phyloP scores from a whole-genome alignment of 1,284 basidiomycete genomes.

The Rhodotorula sp. region DNA sequence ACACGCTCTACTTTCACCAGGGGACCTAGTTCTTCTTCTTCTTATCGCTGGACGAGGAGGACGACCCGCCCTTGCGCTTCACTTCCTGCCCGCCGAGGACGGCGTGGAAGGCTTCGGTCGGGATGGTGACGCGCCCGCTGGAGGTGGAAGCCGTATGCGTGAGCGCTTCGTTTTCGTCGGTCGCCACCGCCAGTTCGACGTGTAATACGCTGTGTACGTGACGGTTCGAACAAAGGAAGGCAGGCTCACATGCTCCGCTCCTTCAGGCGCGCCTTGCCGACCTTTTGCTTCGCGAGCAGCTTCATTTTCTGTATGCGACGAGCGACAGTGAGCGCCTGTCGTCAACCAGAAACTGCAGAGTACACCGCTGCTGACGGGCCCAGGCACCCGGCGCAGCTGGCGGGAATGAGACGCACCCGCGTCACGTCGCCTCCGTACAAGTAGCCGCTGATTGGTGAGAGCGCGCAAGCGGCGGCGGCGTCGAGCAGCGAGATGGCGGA shows the following conservation, averaged over 20 bases:
- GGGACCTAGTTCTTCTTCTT: slow-evolving; percentile 20
- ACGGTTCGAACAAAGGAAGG: too few species aligned
- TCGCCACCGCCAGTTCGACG: background rate
- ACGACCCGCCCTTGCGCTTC: slow-evolving; percentile 29
- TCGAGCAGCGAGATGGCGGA: too few species aligned
- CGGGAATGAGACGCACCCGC: slow-evolving; percentile 6
- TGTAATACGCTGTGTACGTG: too few species aligned
- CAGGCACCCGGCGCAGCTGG: background rate
- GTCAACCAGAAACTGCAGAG: too few species aligned
- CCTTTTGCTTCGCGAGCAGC: slow-evolving; percentile 88
- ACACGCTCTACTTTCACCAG: background rate
- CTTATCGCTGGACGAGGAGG: slow-evolving; percentile 1
- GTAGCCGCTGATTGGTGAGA: too few species aligned
- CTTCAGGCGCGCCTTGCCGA: slow-evolving; percentile 83
- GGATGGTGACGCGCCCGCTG: slow-evolving; percentile 36
- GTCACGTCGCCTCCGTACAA: slow-evolving; percentile 41
- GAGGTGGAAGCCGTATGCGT: background rate
- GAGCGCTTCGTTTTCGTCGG: background rate
- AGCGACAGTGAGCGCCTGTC: background rate
- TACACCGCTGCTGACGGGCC: too few species aligned
- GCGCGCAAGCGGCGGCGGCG: too few species aligned
- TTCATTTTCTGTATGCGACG: slow-evolving; percentile 60
- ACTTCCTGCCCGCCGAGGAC: slow-evolving; percentile 36
- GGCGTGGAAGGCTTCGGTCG: slow-evolving; percentile 36
- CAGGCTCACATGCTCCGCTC: slow-evolving; percentile 36